Conservation (phyloP, 2,329 filamentous ascomycete species). For the Clarireedia sp. region DNA sequence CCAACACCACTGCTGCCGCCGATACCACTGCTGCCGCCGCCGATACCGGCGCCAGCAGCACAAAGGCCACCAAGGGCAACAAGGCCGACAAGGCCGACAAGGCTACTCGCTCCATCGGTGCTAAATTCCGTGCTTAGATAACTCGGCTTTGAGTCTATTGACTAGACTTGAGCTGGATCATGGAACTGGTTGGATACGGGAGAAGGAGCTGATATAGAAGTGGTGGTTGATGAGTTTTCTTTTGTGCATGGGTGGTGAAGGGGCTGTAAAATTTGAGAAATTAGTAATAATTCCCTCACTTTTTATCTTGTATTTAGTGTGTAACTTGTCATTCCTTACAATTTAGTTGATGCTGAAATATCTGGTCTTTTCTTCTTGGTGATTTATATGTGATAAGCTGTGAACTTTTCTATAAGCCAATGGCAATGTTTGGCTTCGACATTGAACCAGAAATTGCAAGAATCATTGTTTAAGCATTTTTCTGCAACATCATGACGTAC, state of each 20-base stretch:
- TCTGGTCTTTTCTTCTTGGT: neutral
- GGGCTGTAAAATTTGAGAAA: neutral
- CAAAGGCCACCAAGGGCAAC: no score
- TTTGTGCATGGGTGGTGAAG: neutral
- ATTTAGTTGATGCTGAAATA: neutral
- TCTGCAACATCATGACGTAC: no score
- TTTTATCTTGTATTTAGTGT: neutral
- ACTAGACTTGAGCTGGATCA: neutral
- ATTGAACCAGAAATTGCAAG: no score
- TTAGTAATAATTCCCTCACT: neutral
- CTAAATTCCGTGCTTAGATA: constrained; percentile 12
- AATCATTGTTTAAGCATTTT: no score
- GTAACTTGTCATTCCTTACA: neutral
- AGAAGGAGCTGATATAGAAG: neutral
- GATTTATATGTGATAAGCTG: no score
- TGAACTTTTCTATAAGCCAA: no score
- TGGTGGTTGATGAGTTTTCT: neutral
- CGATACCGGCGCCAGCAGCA: no score
- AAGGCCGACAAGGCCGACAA: constrained; percentile 2
- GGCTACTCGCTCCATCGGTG: constrained; percentile 4
- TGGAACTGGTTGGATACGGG: neutral
- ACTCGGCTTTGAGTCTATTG: neutral
- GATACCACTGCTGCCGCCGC: neutral
- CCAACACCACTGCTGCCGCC: neutral
- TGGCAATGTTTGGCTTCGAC: no score